These are phyloP conservation scores for Termitomyces sp. DNA, from an alignment of 768 basidiomycete genomes.

Conservation along the genomic window DNA sequence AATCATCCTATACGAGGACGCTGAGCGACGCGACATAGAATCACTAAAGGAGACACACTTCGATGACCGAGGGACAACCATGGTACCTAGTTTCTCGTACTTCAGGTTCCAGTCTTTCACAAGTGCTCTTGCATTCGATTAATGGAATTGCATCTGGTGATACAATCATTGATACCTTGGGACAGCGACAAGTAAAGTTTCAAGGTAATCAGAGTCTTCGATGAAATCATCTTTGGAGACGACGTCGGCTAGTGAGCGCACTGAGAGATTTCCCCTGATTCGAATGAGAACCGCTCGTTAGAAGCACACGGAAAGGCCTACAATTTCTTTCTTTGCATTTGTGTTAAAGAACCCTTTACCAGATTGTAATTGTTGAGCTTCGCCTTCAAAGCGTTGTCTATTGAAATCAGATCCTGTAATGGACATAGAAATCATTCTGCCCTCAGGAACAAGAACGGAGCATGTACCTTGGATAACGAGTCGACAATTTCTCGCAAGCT, in stretches of 20 bases:
- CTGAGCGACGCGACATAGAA: not conserved
- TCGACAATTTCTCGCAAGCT: slow-evolving; percentile 84
- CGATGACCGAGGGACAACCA: slow-evolving; percentile 93
- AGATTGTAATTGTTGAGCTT: slow-evolving; percentile 91
- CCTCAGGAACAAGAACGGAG: not conserved
- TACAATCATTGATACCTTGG: slow-evolving; percentile 62
- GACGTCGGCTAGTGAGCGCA: slow-evolving; percentile 79
- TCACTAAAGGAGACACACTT: slow-evolving; percentile 43
- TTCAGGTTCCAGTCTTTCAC: slow-evolving; percentile 85
- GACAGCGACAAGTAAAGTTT: slow-evolving; percentile 89
- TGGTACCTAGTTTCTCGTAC: slow-evolving; percentile 82
- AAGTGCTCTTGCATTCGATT: slow-evolving; percentile 46
- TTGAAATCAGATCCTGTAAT: slow-evolving; percentile 83
- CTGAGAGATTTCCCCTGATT: slow-evolving; percentile 87
- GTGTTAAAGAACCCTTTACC: slow-evolving; percentile 85
- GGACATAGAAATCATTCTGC: slow-evolving; percentile 5
- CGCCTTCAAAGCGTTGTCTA: slow-evolving; percentile 90
- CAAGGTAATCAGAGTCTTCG: slow-evolving; percentile 87
- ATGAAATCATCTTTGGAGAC: slow-evolving; percentile 80
- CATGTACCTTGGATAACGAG: slow-evolving; percentile 70
- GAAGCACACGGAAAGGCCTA: slow-evolving; percentile 24
- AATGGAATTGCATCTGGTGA: slow-evolving; percentile 16
- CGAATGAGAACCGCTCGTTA: slow-evolving; percentile 7
- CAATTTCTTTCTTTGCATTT: slow-evolving; percentile 95
- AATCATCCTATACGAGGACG: slow-evolving; percentile 48